These are phyloP conservation scores for Oehlia diaphana DNA, from an alignment of 192 early-diverging fungal genomes.

Conservation along the genomic window DNA sequence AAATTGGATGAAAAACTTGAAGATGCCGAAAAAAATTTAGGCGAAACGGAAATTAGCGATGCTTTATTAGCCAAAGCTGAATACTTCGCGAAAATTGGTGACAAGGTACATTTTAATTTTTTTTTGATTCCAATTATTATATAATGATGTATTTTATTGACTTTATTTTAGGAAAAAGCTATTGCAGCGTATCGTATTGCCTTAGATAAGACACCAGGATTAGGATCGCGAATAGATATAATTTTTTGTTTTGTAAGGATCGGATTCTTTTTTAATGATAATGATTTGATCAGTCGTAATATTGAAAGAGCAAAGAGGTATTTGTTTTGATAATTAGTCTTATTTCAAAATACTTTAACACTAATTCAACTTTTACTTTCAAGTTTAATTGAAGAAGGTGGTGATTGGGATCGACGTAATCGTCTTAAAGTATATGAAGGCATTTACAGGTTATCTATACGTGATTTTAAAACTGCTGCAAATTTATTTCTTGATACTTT, in stretches of 20 bases:
- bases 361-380: background rate
- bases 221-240: conserved; percentile 93
- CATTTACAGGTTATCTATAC: conserved; percentile 87
- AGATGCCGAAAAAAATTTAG: conserved; percentile 91
- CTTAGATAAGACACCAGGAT: conserved; percentile 84
- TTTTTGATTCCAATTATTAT: background rate
- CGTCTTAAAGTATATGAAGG: conserved; percentile 96
- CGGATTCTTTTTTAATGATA: conserved; percentile 91
- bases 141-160: background rate
- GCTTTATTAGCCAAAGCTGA: conserved; percentile 87
- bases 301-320: conserved; percentile 80
- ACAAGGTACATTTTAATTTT: conserved; percentile 62
- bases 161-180: conserved; percentile 73
- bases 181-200: conserved; percentile 78
- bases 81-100: conserved; percentile 90
- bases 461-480: conserved; percentile 94
- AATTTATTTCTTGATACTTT: conserved; percentile 91
- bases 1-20: conserved; percentile 79
- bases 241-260: conserved; percentile 90
- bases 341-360: conserved; percentile 11
- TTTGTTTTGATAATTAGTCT: conserved; percentile 37
- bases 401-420: conserved; percentile 99
- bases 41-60: conserved; percentile 90
- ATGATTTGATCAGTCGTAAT: conserved; percentile 73
- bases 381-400: conserved; percentile 95